Evolutionary conservation across 1,139 yeast species (phyloP), one percentile per base, ranked within the genome.

Genomic region (Geotrichum europaeum): DNA sequence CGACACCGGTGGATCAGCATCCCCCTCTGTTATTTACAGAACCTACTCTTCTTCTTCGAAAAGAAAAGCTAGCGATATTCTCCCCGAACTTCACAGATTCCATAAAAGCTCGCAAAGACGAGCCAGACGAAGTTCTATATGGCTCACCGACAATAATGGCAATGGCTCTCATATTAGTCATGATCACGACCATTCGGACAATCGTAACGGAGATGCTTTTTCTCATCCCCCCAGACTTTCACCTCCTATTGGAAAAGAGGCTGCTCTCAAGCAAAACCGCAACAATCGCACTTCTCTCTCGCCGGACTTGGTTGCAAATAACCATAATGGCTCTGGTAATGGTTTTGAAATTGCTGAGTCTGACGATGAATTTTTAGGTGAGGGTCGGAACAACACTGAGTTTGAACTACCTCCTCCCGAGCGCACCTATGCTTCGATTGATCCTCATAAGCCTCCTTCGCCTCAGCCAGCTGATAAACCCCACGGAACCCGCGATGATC

Each of bases 321-420:
- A 50, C 7, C 34, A 18, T 40, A 54, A 47, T 28, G 25, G 22
- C 22, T 7, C 53, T 55, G 18, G 30, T 12, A 51, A 32, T 32
- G 30, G 12, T 12, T 40, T 28, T 15, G 59, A 57, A 52, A 32
- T 45, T 22, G 24, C 51, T 9, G 56, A 57, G 45, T 53, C 60
- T 9, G 55, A 43, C 4, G 47, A 30, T 9, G 40, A 47, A 20
- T 32, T 28, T 18, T 32, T 45, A 10, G 60, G 36, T 15, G 60
- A 50, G 10, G 52, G 20, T 18, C n/a, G 45, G 12, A 43, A 45
- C 6, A 51, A 34, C 30, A 57, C 55, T 18, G 61, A 58, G 40
- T 40, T 58, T n/a, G 61, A 58, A 25, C 30, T 58, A 12, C 61
- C 58, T 30, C 61, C 61, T 5, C 61, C 61, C 30, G 53, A 24